Base-by-base conservation (phyloP, 2,329 filamentous ascomycete genomes). In the Sarocladium strictum region DNA sequence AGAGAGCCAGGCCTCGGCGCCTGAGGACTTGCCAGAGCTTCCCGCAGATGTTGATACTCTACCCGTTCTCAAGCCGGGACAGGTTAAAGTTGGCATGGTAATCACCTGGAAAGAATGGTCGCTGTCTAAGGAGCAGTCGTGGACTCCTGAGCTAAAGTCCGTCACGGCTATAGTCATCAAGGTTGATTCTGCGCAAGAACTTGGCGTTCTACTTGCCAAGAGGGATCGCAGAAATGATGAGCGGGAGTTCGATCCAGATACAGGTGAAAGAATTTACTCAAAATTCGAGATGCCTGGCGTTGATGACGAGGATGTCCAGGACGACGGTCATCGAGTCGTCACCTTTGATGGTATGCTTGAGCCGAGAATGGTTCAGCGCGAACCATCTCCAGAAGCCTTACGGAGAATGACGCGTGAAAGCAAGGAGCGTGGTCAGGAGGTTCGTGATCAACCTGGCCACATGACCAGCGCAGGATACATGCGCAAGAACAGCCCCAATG, bases 261-360 rank as follows among this genome's bases (percentile, higher is more conserved):
- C 87, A 0, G 90, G 90, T 0, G 76, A 87, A 58, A 79, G 90
- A 10, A 69, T 90, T 10, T 96, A 93, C 61, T 84, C 80, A 58
- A 88, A 85, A 56, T 94, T 95, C 59, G 90, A 95, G 62, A 84
- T 84, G 61, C 86, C 86, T 0, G 49, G 40, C 19, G 80, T 81
- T 11, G 72, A 81, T 7, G 78, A 84, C 6, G 81, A 83, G 11
- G 83, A 80, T 1, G 75, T 76, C 0, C 80, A 80, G 1, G 79
- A 86, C 55, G 77, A 85, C 57, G 87, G 87, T 1, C 73, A 79
- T 50, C 77, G 84, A n/a, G 75, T 75, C 6, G 56, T 91, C 27
- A 62, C 67, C 0, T 86, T 87, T 68, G 65, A 66, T 2, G 84
- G 89, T 21, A 74, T 94, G 64, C 77, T 83, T 35, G 85, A 90